Evolutionary conservation across 1,284 basidiomycete genomes (phyloP), one percentile per base, ranked within the genome.

Genomic region (Papiliotrema flavescens): DNA sequence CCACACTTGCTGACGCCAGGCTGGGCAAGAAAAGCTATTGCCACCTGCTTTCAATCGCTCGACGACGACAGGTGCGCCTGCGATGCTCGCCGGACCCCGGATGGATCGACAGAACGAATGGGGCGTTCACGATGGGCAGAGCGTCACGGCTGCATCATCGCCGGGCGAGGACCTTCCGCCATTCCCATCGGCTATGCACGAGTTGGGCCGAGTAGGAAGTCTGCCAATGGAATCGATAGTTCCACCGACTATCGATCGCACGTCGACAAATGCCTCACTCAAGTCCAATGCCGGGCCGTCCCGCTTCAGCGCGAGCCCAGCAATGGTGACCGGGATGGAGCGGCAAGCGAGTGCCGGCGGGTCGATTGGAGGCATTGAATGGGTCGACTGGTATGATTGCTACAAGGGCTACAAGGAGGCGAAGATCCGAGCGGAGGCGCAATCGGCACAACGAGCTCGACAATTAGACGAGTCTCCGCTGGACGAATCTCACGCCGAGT

Each of bases 311-410:
- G 44, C 41, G 13, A n/a, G 35, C 3, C 41, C 46, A 17, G 13
- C 51, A 2, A 37, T 56, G 15, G 54, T 51, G 23, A 42, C 43
- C 0, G 28, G 28, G 28, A 71, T 75, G 69, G 69, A 67, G 49
- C 67, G 64, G 17, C 63, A 66, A 43, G 52, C 52, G 1, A 70
- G 69, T 28, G 56, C 66, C 2, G 66, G 65, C 7, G 73, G 70
- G 2, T 62, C 64, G 13, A 59, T 76, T 11, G 67, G 70, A 11
- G 80, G 80, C 35, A 79, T 82, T 52, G 81, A 82, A 60, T 82
- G 81, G 81, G 79, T 82, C 28, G 81, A 82, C 61, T 82, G 81
- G 81, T 71, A 81, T 50, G 81, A 82, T 63, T 80, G 80, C 62
- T 82, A 82, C 64, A 78, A 80, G 51, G 73, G 76, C 53, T 78